Conservation (phyloP, 108 stramenopile species). For the Hondaea fermentalgiana region DNA sequence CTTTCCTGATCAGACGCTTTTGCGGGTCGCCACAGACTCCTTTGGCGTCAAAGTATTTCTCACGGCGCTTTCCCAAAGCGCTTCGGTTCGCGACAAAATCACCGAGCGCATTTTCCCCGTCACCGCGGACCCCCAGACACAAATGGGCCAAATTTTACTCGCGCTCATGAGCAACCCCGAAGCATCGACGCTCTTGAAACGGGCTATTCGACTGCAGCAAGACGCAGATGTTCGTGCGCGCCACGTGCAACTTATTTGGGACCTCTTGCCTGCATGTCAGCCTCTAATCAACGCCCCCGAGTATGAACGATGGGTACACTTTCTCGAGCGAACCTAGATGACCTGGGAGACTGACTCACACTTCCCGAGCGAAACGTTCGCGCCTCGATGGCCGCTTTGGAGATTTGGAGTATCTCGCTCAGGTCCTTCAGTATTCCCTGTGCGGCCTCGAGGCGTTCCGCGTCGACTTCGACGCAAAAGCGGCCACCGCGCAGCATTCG, state of each 20-base stretch:
- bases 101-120: background rate
- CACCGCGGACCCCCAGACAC: background rate
- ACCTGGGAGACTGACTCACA: background rate
- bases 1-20: background rate
- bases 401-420: background rate
- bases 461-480: background rate
- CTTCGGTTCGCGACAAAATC: background rate
- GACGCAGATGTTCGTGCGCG: background rate
- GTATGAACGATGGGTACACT: slow-evolving; percentile 8
- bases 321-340: background rate
- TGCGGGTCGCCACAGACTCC: background rate
- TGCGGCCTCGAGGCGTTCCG: background rate
- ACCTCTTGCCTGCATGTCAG: background rate
- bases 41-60: background rate
- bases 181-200: background rate
- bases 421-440: background rate
- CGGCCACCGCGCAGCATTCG: background rate
- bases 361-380: background rate
- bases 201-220: background rate
- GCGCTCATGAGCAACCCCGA: background rate
- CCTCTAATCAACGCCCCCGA: background rate
- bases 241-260: background rate
- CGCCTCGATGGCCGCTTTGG: background rate
- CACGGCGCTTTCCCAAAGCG: background rate
- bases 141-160: background rate